Evolutionary conservation across 1,284 basidiomycete species (phyloP), one percentile per base, ranked within the genome.

Genomic region (Cutaneotrichosporon dermatis): DNA sequence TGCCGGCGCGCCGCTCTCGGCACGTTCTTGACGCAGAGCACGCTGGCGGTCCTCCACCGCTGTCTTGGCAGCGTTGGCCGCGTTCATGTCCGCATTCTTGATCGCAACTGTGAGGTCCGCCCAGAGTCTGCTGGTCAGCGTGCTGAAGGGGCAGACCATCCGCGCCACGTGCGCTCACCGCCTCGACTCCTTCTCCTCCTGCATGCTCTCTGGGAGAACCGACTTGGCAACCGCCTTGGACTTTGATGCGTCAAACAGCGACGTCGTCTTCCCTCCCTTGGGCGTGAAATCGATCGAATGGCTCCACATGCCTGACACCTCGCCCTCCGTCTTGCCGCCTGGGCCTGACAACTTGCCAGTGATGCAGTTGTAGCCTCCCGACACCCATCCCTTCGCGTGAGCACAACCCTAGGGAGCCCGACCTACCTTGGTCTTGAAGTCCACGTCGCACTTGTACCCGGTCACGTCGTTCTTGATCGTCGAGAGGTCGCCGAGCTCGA

Each of bases 321-420:
- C 93, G 9, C 94, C 95, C 13, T 90, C 80, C 2, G 92, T 87
- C n/a, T 82, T 81, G 60, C 82, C 83, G n/a, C 66, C 66, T 1
- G 77, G 75, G 1, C 75, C 73, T 65, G 86, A 87, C 65, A 98
- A 84, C 64, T 86, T 86, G 37, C 94, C 96, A 4, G 84, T 78
- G 60, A 99, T 86, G 34, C 88, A 86, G 74, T 99, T 99, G 81
- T 99, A 98, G 34, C 89, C 89, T 13, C 95, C 95, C 1, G 91
- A 93, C 76, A 97, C 97, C 83, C 95, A 99, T 33, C 95, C 95
- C 89, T 91, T 69, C 11, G 58, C 36, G 39, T 42, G n/a, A 42
- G 51, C 13, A n/a, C 36, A 9, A 16, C 8, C 12, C 13, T 12
- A 9, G 50, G 60, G 46, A 40, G 43, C 41, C 52, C 2, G 9